phyloP scores from a whole-genome alignment of 352 stramenopile genomes.

The Phytophthora pluvialis region DNA sequence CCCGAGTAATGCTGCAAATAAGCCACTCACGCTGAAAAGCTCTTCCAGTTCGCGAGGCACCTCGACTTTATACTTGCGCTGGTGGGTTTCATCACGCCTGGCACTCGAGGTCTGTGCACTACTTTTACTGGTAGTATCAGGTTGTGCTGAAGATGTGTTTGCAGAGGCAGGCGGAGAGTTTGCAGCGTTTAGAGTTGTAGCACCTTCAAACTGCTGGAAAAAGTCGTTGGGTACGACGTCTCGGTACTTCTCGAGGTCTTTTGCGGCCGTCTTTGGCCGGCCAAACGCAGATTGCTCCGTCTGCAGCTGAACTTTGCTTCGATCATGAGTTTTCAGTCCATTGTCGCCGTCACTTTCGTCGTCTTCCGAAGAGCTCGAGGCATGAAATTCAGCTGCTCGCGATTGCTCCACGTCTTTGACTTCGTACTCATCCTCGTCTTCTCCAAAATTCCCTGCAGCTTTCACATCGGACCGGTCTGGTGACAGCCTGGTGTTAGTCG shows the following conservation, averaged over 20 bases:
- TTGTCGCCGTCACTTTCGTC: constrained; percentile 32
- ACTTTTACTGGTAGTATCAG: constrained; percentile 10
- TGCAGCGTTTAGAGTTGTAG: background rate
- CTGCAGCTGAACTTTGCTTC: constrained; percentile 14
- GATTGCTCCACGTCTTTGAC: constrained; percentile 57
- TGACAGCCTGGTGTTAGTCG: background rate
- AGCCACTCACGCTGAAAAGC: constrained; percentile 59
- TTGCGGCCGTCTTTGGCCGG: constrained; percentile 59
- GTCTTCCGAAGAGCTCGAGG: constrained; percentile 62
- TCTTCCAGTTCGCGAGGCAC: constrained; percentile 65
- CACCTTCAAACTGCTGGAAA: constrained; percentile 47
- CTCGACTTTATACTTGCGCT: constrained; percentile 34
- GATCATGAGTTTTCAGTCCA: constrained; percentile 11
- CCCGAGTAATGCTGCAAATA: constrained; percentile 17
- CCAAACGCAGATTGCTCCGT: constrained; percentile 19
- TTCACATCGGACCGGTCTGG: constrained; percentile 12
- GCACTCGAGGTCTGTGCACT: background rate
- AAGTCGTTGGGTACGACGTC: constrained; percentile 58
- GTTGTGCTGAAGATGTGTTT: background rate
- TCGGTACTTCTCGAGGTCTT: constrained; percentile 65
- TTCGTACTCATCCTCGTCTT: constrained; percentile 64
- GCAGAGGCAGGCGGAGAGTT: background rate
- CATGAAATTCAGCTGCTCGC: constrained; percentile 60
- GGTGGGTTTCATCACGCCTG: background rate
- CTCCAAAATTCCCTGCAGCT: constrained; percentile 9